Base-by-base conservation (phyloP, 768 basidiomycete species). In the Favolaschia claudopus region DNA sequence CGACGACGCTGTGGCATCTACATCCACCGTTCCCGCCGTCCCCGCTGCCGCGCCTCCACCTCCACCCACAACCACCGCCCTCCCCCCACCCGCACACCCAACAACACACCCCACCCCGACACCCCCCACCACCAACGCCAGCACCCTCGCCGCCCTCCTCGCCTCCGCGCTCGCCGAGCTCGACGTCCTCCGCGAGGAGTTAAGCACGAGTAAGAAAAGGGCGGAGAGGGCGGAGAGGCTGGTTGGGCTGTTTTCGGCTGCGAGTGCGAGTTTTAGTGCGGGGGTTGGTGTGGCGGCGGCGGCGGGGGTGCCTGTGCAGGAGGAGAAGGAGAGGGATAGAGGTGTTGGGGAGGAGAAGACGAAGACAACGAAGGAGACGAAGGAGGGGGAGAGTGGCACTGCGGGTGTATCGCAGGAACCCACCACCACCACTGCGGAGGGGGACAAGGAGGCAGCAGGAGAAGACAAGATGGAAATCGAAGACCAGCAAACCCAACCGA, bases 131-230 rank as follows among this genome's bases (percentile, higher is more conserved):
- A 34, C 66, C 10, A 39, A 61, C 27, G 25, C 58, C 6, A 70
- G 72, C 25, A 78, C 80, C 17, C 85, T 89, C 66, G 87, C 88
- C 14, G 64, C 76, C 7, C 79, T 89, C 44, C 85, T 90, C 67
- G 68, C 82, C 5, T 74, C 80, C 33, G 77, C 83, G 42, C 84
- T 84, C 65, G 75, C 75, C 63, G 86, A 89, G 40, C 69, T 73
- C 32, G 88, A 89, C 12, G 13, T 49, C 20, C 79, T 89, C 43
- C 76, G 79, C 19, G 76, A 75, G 32, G 85, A 89, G 55, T 82
- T 89, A 60, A 56, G 67, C 2, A 17, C 62, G 0, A 58, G 73
- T 0, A 69, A 72, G 29, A 80, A 77, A 50, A 80, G 86, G 40
- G 82, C 83, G 0, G 87, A 87, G 38, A 79, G 82, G 60, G 78